Base-by-base conservation (phyloP, 2,329 filamentous ascomycete species). In the Fusarium gaditjirri region DNA sequence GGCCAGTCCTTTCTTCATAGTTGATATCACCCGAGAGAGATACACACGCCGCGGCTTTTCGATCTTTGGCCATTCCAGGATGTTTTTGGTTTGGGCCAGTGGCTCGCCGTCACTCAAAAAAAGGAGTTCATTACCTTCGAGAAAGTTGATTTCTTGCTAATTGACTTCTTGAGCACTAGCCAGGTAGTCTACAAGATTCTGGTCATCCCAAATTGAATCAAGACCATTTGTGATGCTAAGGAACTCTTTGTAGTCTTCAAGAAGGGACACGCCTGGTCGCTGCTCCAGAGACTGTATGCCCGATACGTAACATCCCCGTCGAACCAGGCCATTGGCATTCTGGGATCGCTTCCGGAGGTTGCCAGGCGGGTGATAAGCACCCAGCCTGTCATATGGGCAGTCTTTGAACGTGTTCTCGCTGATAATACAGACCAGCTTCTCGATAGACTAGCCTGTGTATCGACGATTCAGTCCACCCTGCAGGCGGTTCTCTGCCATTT, bases 121-220 rank as follows among this genome's bases (percentile, higher is more conserved):
- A 21, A 62, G 29, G 14, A 67, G 56, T 17, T 44, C 39, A 14
- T 52, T 67, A 2, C 53, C 62, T 8, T 60, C 27, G 1, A 66
- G 14, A 5, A 61, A 67, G n/a, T 67, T 53, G 1, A 61, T 2
- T 2, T 67, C 23, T 13, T 61, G 33, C 64, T 61, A 66, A 3
- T 27, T 10, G n/a, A 60, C 61, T 2, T 66, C 62, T 23, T 59
- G 41, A 4, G 54, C 46, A 10, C 31, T 41, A 17, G 43, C 44
- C 14, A 67, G 14, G 12, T 61, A 67, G 17, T 61, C 16, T 3
- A 67, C 29, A 6, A 44, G 33, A 38, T 60, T 67, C 5, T 67
- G 62, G 4, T 53, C 54, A 14, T 67, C 43, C 64, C 64, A 67
- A 3, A 52, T 46, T 9, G 62, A 29, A 10, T n/a, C 54, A 8